Conservation (phyloP, 2,329 filamentous ascomycete species). For the Cladobotryum protrusum region DNA sequence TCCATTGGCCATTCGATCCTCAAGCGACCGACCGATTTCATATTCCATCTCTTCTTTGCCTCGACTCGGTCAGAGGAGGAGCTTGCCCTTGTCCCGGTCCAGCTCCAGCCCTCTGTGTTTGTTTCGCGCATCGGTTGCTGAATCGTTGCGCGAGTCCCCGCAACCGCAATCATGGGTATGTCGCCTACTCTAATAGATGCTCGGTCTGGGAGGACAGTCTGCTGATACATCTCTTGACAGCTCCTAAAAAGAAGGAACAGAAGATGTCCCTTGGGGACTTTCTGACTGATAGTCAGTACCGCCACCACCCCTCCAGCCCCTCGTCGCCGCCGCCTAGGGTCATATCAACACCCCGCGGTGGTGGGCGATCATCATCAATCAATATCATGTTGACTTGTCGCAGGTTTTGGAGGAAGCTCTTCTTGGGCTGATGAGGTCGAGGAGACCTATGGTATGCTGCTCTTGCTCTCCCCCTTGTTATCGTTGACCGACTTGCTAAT, state of each 20-base stretch:
- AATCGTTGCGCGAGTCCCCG: slow-evolving; percentile 42
- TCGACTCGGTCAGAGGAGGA: slow-evolving; percentile 18
- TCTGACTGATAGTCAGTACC: slow-evolving; percentile 75
- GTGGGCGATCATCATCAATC: slow-evolving; percentile 24
- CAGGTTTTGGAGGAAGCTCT: slow-evolving; percentile 60
- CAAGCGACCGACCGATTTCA: slow-evolving; percentile 5
- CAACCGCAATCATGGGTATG: slow-evolving; percentile 59
- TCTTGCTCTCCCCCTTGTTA: slow-evolving; percentile 5
- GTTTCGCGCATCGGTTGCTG: slow-evolving; percentile 34
- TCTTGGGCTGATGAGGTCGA: slow-evolving; percentile 99
- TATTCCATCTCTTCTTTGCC: slow-evolving; percentile 9
- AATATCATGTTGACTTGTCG: slow-evolving; percentile 20
- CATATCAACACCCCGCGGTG: slow-evolving; percentile 17
- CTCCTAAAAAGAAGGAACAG: slow-evolving; percentile 90
- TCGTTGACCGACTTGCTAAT: slow-evolving; percentile 20
- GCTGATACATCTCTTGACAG: slow-evolving; percentile 39
- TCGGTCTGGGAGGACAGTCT: background rate
- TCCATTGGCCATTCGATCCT: slow-evolving; percentile 9
- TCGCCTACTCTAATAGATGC: slow-evolving; percentile 12
- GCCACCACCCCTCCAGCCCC: slow-evolving; percentile 17
- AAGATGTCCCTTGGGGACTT: slow-evolving; percentile 98
- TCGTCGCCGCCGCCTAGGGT: slow-evolving; percentile 18
- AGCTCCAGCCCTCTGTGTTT: background rate
- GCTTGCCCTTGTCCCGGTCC: slow-evolving; percentile 23
- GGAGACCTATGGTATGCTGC: slow-evolving; percentile 67